Evolutionary conservation across 78 protist species (phyloP).

Genomic region (Andalucia godoyi): DNA sequence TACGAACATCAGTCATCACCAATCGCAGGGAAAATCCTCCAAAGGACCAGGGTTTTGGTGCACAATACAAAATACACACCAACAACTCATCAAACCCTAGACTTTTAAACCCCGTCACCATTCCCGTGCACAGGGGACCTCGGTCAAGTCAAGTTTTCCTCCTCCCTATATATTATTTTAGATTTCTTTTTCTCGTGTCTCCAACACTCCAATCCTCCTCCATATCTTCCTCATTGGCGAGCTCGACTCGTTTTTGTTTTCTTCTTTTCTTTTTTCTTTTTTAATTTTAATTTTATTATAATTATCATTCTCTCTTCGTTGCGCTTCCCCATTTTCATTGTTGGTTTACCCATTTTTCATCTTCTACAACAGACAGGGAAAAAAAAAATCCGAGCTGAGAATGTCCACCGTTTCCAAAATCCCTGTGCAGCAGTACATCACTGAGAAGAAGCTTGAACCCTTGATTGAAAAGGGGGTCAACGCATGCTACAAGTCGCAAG

Average conservation of each 20-base stretch:
- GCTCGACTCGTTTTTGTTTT: background rate
- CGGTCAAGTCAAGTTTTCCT: too few species aligned
- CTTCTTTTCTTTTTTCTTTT: background rate
- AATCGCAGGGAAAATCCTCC: too few species aligned
- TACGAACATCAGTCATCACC: too few species aligned
- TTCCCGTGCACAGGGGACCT: too few species aligned
- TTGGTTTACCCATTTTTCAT: too few species aligned
- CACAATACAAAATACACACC: too few species aligned
- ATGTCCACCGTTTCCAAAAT: too few species aligned
- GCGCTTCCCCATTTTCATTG: too few species aligned
- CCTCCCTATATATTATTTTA: background rate
- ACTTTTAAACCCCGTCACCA: background rate
- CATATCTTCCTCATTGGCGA: background rate
- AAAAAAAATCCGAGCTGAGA: too few species aligned
- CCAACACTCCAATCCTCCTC: background rate
- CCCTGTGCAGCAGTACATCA: background rate
- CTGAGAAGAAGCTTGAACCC: background rate
- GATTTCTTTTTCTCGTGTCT: background rate
- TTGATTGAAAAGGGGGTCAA: background rate
- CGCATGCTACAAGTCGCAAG: constrained; percentile 1
- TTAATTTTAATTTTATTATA: background rate
- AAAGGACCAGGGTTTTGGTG: too few species aligned
- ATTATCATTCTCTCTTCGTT: background rate
- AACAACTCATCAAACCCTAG: background rate
- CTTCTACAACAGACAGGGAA: too few species aligned